Evolutionary conservation across 805 yeast genomes (phyloP), one percentile per base, ranked within the genome.

Genomic region (Isabelozyma rhagii): DNA sequence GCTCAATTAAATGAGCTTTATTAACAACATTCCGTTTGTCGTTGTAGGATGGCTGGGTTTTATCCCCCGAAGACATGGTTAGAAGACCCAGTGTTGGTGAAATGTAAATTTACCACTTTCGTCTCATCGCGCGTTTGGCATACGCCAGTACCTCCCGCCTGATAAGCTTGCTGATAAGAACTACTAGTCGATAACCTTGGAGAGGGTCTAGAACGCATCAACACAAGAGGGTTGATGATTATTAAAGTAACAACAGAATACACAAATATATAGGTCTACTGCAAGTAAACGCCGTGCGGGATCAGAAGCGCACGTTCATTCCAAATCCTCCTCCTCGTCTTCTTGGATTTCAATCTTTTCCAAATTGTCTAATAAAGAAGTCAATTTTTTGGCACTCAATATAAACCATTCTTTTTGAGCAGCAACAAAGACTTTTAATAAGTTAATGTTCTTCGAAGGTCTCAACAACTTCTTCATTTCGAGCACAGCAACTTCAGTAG

Each of bases 401-500:
- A 70, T 74, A 47, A 61, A 64, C 58, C 60, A 87, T 52, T 84
- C 84, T 59, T 83, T 73, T 69, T 87, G 94, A 51, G 88, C 85
- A 56, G 79, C 75, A 56, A 82, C 81, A 58, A 86, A 82, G n/a
- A 85, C 70, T 60, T 84, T 84, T 55, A 88, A 72, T 57, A 88
- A 69, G 51, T 79, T 77, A 44, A 87, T 75, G 48, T 83, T 73
- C 64, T 85, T 87, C 9, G 82, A 74, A 21, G 92, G 89, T 53
- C 79, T 81, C 55, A 88, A 81, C 49, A 88, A 72, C 55, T 78
- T 81, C 65, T 85, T 83, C 94, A 88, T 87, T 47, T 83, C 82
- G 57, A 82, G 80, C n/a, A 87, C 94, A 0, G 96, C 94, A 27
- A 78, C 71, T 50, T 87, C 85, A 4, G 91, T 87, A 25, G 90